Evolutionary conservation across 192 early-diverging fungal genomes (phyloP).

Genomic region (Rhizoclosmatium globosum): DNA sequence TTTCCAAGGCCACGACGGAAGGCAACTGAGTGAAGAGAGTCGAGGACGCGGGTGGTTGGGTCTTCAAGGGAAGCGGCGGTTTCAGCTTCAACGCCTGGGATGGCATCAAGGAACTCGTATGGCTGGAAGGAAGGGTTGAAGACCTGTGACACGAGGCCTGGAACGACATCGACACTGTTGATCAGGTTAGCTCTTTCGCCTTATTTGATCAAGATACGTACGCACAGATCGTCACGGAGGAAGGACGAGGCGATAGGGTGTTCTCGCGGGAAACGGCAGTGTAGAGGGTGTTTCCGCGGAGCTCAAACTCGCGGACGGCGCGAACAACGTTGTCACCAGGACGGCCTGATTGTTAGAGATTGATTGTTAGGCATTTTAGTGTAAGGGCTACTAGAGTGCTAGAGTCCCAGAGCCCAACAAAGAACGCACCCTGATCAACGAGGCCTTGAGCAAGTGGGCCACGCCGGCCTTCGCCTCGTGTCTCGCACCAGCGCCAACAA

Average conservation of each 20-base stretch:
- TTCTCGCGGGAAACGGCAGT: constrained; percentile 84
- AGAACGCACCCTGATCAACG: constrained; percentile 81
- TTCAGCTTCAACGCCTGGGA: constrained; percentile 70
- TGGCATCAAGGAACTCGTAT: constrained; percentile 86
- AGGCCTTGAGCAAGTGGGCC: constrained; percentile 91
- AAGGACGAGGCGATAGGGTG: constrained; percentile 89
- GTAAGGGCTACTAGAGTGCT: too few relatives aligned
- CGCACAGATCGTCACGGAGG: constrained; percentile 89
- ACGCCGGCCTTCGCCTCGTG: constrained; percentile 86
- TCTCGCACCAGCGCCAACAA: constrained; percentile 88
- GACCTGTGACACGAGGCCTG: constrained; percentile 77
- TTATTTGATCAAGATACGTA: constrained; percentile 49
- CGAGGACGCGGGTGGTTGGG: constrained; percentile 72
- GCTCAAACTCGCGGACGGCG: constrained; percentile 88
- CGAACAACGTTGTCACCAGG: constrained; percentile 84
- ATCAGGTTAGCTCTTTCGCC: constrained; percentile 41
- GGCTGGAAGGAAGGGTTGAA: constrained; percentile 81
- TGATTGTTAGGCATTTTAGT: neutral
- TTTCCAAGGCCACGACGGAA: constrained; percentile 96
- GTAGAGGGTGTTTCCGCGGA: constrained; percentile 85
- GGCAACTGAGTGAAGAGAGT: constrained; percentile 86
- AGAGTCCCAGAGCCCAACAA: neutral
- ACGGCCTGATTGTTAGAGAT: constrained; percentile 64
- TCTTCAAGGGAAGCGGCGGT: constrained; percentile 66
- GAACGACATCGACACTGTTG: constrained; percentile 79